These are phyloP conservation scores for Coprinopsis strossmayeri DNA, from an alignment of 768 basidiomycete species.

Conservation along the genomic window DNA sequence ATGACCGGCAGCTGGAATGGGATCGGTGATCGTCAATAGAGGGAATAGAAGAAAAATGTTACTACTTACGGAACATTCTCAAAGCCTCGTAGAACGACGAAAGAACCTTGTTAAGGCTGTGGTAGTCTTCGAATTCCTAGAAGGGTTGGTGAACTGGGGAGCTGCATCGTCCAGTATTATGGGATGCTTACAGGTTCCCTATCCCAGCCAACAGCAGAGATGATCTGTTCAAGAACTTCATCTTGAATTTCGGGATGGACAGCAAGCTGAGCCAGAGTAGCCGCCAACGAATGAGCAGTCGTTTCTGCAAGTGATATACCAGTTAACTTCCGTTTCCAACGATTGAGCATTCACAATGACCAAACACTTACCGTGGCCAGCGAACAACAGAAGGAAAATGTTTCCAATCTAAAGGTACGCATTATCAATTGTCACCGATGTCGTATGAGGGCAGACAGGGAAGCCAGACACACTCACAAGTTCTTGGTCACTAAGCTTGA, in stretches of 20 bases:
- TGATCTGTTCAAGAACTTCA: constrained; percentile 40
- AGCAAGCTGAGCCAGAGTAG: constrained; percentile 39
- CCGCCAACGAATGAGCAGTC: constrained; percentile 42
- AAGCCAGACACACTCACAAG: constrained; percentile 23
- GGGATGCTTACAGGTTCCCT: constrained; percentile 22
- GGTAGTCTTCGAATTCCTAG: constrained; percentile 34
- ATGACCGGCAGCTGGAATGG: constrained; percentile 30
- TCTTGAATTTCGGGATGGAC: constrained; percentile 41
- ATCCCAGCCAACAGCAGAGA: constrained; percentile 26
- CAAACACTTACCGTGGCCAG: too few relatives aligned
- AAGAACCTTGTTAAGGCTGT: constrained; percentile 35
- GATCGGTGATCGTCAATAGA: background rate
- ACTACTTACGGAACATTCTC: constrained; percentile 37
- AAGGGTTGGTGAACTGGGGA: background rate
- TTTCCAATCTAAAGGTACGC: constrained; percentile 49
- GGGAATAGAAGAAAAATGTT: background rate
- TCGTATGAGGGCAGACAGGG: background rate
- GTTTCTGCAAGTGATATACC: too few relatives aligned
- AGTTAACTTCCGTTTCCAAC: too few relatives aligned
- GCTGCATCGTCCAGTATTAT: background rate
- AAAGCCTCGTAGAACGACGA: constrained; percentile 38
- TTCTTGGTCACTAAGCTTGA: constrained; percentile 32
- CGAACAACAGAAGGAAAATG: constrained; percentile 44
- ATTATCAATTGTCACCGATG: background rate
- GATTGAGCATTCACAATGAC: constrained; percentile 41